Percentiles rank a stretch among this genome's conserved stretches.
phyloP scores from a whole-genome alignment of 768 basidiomycete genomes.

The Hygrocybe coccinea region DNA sequence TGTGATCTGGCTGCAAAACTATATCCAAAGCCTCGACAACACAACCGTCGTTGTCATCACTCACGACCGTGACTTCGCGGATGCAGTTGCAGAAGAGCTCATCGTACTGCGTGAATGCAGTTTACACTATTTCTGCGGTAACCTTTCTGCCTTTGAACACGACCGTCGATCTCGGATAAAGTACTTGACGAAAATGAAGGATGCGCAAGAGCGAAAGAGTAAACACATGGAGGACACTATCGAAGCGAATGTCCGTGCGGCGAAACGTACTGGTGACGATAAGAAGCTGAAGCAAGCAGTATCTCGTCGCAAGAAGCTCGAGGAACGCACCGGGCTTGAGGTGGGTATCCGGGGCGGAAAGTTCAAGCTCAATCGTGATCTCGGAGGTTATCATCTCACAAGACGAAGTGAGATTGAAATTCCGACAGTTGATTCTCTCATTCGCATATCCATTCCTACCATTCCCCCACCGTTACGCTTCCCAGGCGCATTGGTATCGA shows the following conservation, averaged over 20 bases:
- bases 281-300: slow-evolving; percentile 49
- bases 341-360: slow-evolving; percentile 39
- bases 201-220: slow-evolving; percentile 41
- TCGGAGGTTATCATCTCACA: slow-evolving; percentile 31
- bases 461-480: slow-evolving; percentile 26
- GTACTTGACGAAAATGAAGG: slow-evolving; percentile 41
- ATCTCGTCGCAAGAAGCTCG: slow-evolving; percentile 55
- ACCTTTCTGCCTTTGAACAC: slow-evolving; percentile 46
- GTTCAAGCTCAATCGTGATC: slow-evolving; percentile 57
- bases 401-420: slow-evolving; percentile 38
- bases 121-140: slow-evolving; percentile 55
- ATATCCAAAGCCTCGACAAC: slow-evolving; percentile 38
- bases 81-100: slow-evolving; percentile 55
- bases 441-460: slow-evolving; percentile 31
- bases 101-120: slow-evolving; percentile 52
- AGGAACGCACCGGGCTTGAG: slow-evolving; percentile 35
- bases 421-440: slow-evolving; percentile 33
- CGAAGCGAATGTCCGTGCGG: slow-evolving; percentile 43
- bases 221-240: slow-evolving; percentile 46
- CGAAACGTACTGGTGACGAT: slow-evolving; percentile 57
- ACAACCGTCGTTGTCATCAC: slow-evolving; percentile 59
- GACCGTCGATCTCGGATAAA: slow-evolving; percentile 44
- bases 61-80: slow-evolving; percentile 61
- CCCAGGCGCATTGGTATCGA: slow-evolving; percentile 31
- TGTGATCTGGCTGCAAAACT: slow-evolving; percentile 50